Conservation (phyloP, 805 yeast genomes). For the Metschnikowia amazonensis region DNA sequence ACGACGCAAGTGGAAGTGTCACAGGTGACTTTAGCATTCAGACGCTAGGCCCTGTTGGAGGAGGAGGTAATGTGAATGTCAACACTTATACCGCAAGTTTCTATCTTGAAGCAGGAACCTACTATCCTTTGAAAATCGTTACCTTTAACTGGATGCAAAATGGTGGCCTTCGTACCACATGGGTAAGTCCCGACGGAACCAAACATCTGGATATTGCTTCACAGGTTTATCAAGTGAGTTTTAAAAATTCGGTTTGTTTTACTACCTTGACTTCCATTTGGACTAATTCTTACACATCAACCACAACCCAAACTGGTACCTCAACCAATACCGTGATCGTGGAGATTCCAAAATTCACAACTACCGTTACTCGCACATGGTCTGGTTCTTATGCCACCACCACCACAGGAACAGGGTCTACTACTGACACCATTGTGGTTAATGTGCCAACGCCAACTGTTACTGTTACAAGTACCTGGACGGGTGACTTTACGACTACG, state of each 20-base stretch:
- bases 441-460: conserved; percentile 10
- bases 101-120: conserved; percentile 9
- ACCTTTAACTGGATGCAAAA: conserved; percentile 17
- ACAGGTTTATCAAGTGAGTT: conserved; percentile 9
- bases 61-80: conserved; percentile 8
- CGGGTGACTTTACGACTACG: background rate
- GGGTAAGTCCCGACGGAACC: conserved; percentile 6
- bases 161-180: conserved; percentile 10
- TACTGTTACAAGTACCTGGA: conserved; percentile 13
- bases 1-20: conserved; percentile 15
- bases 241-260: conserved; percentile 7
- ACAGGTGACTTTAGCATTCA: conserved; percentile 12
- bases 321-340: conserved; percentile 21
- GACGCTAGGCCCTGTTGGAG: conserved; percentile 15
- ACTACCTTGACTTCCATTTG: conserved; percentile 8
- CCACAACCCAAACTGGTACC: conserved; percentile 6
- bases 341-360: conserved; percentile 8
- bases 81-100: conserved; percentile 10
- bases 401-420: conserved; percentile 6
- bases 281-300: conserved; percentile 7
- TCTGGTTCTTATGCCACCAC: conserved; percentile 3
- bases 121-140: conserved; percentile 16
- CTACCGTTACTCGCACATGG: conserved; percentile 9
- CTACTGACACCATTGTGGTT: conserved; percentile 8
- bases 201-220: conserved; percentile 9